Percentiles rank a stretch among this genome's conserved stretches.
phyloP scores from a whole-genome alignment of 2,329 filamentous ascomycete species.

The Diaporthe humulicola region DNA sequence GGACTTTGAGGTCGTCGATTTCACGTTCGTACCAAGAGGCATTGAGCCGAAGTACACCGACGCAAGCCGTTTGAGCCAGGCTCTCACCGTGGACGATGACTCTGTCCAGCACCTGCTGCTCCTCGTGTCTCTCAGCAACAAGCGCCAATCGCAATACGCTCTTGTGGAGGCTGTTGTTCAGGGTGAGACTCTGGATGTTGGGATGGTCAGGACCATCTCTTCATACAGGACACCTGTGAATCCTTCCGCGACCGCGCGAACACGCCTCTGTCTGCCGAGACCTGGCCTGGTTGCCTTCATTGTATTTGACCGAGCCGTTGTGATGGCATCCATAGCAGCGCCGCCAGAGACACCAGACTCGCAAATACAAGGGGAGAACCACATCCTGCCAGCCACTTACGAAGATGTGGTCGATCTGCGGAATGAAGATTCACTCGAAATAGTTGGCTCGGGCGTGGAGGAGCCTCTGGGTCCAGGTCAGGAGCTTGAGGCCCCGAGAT shows the following conservation, averaged over 20 bases:
- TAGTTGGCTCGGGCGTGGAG: slow-evolving; percentile 74
- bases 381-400: slow-evolving; percentile 75
- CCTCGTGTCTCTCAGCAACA: slow-evolving; percentile 69
- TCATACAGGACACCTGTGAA: slow-evolving; percentile 71
- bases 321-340: slow-evolving; percentile 80
- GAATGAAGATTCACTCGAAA: slow-evolving; percentile 72
- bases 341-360: slow-evolving; percentile 79
- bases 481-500: slow-evolving; percentile 61
- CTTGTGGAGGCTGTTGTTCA: slow-evolving; percentile 79
- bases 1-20: slow-evolving; percentile 82
- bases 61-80: slow-evolving; percentile 64
- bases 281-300: slow-evolving; percentile 86
- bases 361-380: slow-evolving; percentile 78
- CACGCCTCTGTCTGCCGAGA: slow-evolving; percentile 81
- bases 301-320: slow-evolving; percentile 82
- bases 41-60: slow-evolving; percentile 64
- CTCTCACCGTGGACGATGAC: slow-evolving; percentile 63
- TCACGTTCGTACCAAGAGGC: slow-evolving; percentile 75
- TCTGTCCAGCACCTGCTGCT: slow-evolving; percentile 71
- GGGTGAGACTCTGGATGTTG: slow-evolving; percentile 66
- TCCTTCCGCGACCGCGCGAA: slow-evolving; percentile 58
- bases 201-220: slow-evolving; percentile 76
- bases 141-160: slow-evolving; percentile 73
- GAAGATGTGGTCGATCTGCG: slow-evolving; percentile 90
- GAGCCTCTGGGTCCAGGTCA: slow-evolving; percentile 60